Base-by-base conservation (phyloP, 2,329 filamentous ascomycete genomes). In the Diaporthe citri region DNA sequence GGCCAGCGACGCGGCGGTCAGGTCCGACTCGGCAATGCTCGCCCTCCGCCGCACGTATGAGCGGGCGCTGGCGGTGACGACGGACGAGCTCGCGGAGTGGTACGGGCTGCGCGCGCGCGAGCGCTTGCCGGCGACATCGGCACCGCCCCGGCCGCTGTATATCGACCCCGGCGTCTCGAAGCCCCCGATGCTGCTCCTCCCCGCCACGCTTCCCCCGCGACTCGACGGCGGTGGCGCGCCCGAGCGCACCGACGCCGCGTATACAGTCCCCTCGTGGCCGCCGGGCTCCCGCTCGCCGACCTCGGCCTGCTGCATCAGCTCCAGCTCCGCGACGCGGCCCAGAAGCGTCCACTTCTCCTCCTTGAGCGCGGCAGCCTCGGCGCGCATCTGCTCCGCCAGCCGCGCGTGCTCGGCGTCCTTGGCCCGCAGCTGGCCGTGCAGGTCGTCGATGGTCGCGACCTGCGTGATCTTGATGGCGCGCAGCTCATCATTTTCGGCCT, bases 321-420 rank as follows among this genome's bases (percentile, higher is more conserved):
- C 75, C 28, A 76, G 28, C 55, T 74, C 67, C 36, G 57, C 67
- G 25, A 76, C 43, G 67, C 67, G 66, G 9, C 72, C 60, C 51
- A 74, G 71, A 22, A 74, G 43, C 31, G 34, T 41, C 73, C 52
- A 69, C 55, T 75, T 76, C 25, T 75, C 72, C 46, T 67, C 69
- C 52, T 60, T 34, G 36, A 76, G 69, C 55, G 41, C 46, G 31
- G 69, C 17, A 25, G 66, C 59, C 46, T 76, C 75, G 7, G 46
- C 75, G 31, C 69, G 51, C 43, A 71, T 62, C 43, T 72, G 31
- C 55, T 75, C 75, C 17, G 57, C 55, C 4, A 66, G 17, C 25
- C 36, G 56, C 12, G 48, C 43, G 34, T 73, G 67, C 60, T 74
- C 75, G 4, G 31, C 55, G 17, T 76, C 72, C 28, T 25, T 74